Evolutionary conservation across 495 filamentous ascomycete species (phyloP), one percentile per base, ranked within the genome.

Genomic region (Xylaria flabelliformis): DNA sequence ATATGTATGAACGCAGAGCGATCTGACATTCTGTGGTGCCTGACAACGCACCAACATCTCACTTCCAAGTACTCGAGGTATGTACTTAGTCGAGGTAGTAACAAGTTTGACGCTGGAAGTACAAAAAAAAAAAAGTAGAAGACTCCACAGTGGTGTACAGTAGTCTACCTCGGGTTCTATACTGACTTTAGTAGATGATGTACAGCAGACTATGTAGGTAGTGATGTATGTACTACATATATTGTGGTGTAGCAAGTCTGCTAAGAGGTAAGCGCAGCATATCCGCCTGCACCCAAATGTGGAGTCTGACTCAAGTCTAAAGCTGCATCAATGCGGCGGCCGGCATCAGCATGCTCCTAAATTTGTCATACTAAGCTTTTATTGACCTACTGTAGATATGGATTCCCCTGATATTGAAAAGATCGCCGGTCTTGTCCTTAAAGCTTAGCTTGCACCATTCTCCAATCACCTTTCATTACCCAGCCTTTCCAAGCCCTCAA

Each of bases 341-440:
- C 56, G 56, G 56, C 61, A 63, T 26, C 61, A 63, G 61, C 15
- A 4, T 17, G 32, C 32, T 36, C 29, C 50, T 44, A 50, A 42
- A 67, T 67, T 67, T 67, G 65, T 67, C 65, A 67, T 56, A 46
- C 44, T 46, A 56, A 42, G 65, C 65, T 56, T 67, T 56, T 17
- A 21, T 67, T n/a, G 32, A 50, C 42, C 46, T 53, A 10, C n/a
- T n/a, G n/a, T n/a, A n/a, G 39, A 53, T 24, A 7, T 17, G 29
- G 46, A 48, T 67, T 53, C 48, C 64, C 64, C 44, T 51, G 46
- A n/a, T 32, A 39, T 67, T 39, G 56, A 32, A 39, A 50, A 58
- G 44, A 50, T 70, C 58, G 39, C 44, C 68, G 68, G 58, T 64
- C 44, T 62, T 70, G 59, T 64, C 68, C 29, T 41, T 10, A 62